Percentiles rank a stretch among this genome's conserved stretches.
Evolutionary conservation across 768 basidiomycete genomes (phyloP).

Genomic region (Mrakia hoshinonis): DNA sequence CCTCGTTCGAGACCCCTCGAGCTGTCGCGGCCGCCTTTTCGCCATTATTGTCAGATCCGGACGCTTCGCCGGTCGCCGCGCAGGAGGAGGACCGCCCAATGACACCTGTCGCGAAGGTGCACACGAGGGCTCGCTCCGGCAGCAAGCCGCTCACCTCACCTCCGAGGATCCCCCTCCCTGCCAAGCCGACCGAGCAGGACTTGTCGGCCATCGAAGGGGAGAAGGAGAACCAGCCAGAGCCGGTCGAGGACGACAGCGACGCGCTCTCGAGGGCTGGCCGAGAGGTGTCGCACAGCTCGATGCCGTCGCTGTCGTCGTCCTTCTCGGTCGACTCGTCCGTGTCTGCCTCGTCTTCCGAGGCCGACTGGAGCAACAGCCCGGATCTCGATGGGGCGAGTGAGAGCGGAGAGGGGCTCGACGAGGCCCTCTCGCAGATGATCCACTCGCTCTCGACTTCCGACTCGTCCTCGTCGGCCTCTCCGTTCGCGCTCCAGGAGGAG

Average conservation of each 20-base stretch:
- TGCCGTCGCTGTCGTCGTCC: constrained; percentile 9
- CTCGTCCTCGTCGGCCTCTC: not conserved
- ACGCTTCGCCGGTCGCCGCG: not conserved
- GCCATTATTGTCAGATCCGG: not conserved
- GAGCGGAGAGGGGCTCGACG: not conserved
- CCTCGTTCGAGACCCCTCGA: not conserved
- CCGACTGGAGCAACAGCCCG: not conserved
- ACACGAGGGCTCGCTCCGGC: not conserved
- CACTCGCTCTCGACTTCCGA: not conserved
- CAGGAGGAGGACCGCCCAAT: not conserved
- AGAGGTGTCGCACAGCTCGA: not conserved
- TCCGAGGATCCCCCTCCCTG: not conserved
- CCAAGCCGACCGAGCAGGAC: not conserved
- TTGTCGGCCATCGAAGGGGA: not conserved
- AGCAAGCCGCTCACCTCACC: constrained; percentile 1
- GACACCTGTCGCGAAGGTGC: not conserved
- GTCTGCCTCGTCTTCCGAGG: not conserved
- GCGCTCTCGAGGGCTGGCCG: not conserved
- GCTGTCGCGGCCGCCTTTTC: not conserved
- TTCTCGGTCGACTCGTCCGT: not conserved
- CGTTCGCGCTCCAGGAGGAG: not conserved
- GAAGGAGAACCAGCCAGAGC: not conserved
- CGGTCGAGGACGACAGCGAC: not conserved
- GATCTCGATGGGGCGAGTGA: not conserved
- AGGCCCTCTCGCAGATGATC: constrained; percentile 14